Conservation (phyloP, 371 early-diverging fungal genomes). For the Zychaea mexicana region DNA sequence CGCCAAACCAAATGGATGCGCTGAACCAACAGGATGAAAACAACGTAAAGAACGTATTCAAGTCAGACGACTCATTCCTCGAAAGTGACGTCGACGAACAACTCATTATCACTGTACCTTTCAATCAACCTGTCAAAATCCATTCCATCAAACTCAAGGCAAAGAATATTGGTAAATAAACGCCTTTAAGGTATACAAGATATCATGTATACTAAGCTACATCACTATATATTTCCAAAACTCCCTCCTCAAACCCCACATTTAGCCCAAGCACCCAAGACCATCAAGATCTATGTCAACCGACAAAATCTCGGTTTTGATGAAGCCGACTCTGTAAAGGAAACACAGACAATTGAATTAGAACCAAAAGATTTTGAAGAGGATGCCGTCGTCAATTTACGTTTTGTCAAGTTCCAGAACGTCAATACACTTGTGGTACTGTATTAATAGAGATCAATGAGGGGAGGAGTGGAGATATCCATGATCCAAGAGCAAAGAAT, state of each 20-base stretch:
- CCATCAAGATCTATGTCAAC: slow-evolving; percentile 85
- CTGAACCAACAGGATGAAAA: slow-evolving; percentile 83
- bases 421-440: slow-evolving; percentile 69
- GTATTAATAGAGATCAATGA: not conserved
- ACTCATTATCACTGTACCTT: slow-evolving; percentile 82
- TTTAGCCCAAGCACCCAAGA: slow-evolving; percentile 82
- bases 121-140: slow-evolving; percentile 89
- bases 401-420: slow-evolving; percentile 93
- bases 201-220: not conserved
- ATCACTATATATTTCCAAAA: not conserved
- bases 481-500: too few species aligned
- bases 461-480: not conserved
- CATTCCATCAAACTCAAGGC: slow-evolving; percentile 85
- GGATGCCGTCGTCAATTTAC: slow-evolving; percentile 68
- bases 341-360: slow-evolving; percentile 77
- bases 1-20: slow-evolving; percentile 80
- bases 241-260: not conserved
- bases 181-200: not conserved
- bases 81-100: slow-evolving; percentile 96
- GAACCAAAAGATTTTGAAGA: slow-evolving; percentile 68
- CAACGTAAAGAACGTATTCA: slow-evolving; percentile 76
- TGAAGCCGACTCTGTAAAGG: slow-evolving; percentile 74
- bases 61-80: slow-evolving; percentile 64
- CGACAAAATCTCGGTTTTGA: slow-evolving; percentile 83
- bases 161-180: slow-evolving; percentile 46